phyloP scores from a whole-genome alignment of 2,329 filamentous ascomycete genomes.

The Arachnomyces sp. region DNA sequence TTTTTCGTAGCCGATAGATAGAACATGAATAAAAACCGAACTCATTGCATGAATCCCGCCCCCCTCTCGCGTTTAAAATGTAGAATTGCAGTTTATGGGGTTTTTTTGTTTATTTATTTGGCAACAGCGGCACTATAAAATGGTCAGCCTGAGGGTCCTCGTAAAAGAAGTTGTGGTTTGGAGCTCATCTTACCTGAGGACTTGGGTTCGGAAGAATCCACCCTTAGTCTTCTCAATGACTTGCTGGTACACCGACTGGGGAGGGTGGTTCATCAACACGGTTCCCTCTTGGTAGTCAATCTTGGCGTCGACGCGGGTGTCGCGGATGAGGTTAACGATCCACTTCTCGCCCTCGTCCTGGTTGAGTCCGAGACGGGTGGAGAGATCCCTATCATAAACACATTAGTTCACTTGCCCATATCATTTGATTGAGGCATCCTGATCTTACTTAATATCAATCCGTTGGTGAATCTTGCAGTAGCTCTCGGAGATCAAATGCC shows the following conservation, averaged over 20 bases:
- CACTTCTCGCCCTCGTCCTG: constrained; percentile 98
- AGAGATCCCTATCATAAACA: constrained; percentile 59
- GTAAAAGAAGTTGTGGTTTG: not conserved
- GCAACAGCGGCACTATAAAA: constrained; percentile 39
- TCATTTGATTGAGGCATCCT: not conserved
- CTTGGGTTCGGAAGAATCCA: constrained; percentile 96
- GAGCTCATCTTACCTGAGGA: constrained; percentile 52
- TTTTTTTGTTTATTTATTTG: constrained; percentile 29
- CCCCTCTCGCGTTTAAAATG: not conserved
- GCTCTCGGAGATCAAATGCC: constrained; percentile 94
- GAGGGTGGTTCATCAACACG: constrained; percentile 98
- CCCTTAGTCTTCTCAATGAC: constrained; percentile 99
- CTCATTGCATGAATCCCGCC: constrained; percentile 17
- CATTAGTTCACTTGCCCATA: not conserved
- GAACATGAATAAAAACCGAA: constrained; percentile 2
- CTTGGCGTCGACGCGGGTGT: constrained; percentile 95
- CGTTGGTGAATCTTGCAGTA: constrained; percentile 99
- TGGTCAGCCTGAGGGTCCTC: constrained; percentile 7
- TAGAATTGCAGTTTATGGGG: constrained; percentile 13
- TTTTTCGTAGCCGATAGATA: not conserved
- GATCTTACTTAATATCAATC: constrained; percentile 79
- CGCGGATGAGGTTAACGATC: constrained; percentile 98
- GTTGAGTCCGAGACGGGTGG: constrained; percentile 79
- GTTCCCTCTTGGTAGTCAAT: constrained; percentile 99
- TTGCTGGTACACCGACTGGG: constrained; percentile 97